Base-by-base conservation (phyloP, 108 stramenopile species). In the Nitzschia putrida region DNA sequence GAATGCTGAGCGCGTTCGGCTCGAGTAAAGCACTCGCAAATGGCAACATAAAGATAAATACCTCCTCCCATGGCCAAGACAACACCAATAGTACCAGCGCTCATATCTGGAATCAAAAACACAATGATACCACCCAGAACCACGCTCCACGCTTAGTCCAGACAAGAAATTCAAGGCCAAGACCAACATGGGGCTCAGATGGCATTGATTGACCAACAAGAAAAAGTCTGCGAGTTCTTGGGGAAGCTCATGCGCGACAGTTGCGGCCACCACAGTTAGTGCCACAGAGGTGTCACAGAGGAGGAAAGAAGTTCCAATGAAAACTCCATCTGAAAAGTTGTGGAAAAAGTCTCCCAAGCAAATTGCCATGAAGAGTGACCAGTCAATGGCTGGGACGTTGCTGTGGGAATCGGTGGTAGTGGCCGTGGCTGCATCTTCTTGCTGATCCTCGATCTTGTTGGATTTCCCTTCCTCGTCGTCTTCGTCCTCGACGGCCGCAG, bases 221-320 rank as follows among this genome's bases (percentile, higher is more conserved):
- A 88, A 75, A 58, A 82, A 95, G 73, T 92, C 94, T 10, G 87
- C 87, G 20, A 95, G 12, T 74, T 95, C 91, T 66, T 95, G 91
- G 1, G 89, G 82, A 8, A 93, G 38, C 70, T 95, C 94, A 61
- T 95, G 94, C 21, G 77, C 80, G 10, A 95, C 50, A 1, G 94
- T 87, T 7, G 83, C 74, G 12, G 78, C 70, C 8, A 73, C 58
- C 38, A 95, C 81, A 21, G 80, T 71, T 11, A 79, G 52, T 14
- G 83, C 86, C 16, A 83, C 44, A n/a, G 12, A 41, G 16, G 20
- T 40, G 11, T 60, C 61, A 61, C 94, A 95, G 0, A 75, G 47
- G 8, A 76, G n/a, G 68, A 91, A 93, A 16, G 90, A 85, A 49
- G 77, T 82, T 23, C 83, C 94, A 53, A 95, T 78, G 66, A 95